Evolutionary conservation across 441 rosid species (phyloP), one percentile per base, ranked within the genome.

Genomic region (Eruca vesicaria): DNA sequence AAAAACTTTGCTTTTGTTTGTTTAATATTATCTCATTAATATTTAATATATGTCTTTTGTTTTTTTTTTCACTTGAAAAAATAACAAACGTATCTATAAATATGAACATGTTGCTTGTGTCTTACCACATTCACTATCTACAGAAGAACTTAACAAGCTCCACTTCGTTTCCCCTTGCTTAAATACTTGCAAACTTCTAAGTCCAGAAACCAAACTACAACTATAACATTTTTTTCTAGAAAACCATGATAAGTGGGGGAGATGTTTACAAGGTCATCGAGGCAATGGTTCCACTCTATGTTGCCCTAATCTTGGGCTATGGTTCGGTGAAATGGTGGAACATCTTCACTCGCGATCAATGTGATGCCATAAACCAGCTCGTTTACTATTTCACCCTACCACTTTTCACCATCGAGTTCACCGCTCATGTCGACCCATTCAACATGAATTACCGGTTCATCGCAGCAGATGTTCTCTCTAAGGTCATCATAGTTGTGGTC

Each of bases 301-400:
- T 87, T 9, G 96, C 98, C 16, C 73, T 95, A 31, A 41, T 87
- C 5, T 72, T 91, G 18, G 99, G 98, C 8, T 95, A 95, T 28
- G 98, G 94, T 4, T 95, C 99, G 1, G 96, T 95, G 31, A 88
- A 78, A 70, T 92, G 99, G 99, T 95, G 99, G 99, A 77, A 77
- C 9, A 82, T 95, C 6, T 88, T 95, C 69, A 83, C 83, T 0
- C 85, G 83, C 2, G 99, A 95, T 3, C 94, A 95, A 70, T 87
- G 96, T 14, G 90, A 84, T 9, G 96, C 98, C 7, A 80, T 95
- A 23, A 95, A 89, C 82, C 83, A 82, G 2, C 79, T 95, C 0
- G 96, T 91, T 29, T 89, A 89, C 76, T 95, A 83, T 60, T 92
- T 95, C 85, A 91, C 98, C 50, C 78, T 91, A 15, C 99, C 99